Evolutionary conservation across 2,329 filamentous ascomycete genomes (phyloP), one percentile per base, ranked within the genome.

Genomic region (Ambrosiella cleistominuta): DNA sequence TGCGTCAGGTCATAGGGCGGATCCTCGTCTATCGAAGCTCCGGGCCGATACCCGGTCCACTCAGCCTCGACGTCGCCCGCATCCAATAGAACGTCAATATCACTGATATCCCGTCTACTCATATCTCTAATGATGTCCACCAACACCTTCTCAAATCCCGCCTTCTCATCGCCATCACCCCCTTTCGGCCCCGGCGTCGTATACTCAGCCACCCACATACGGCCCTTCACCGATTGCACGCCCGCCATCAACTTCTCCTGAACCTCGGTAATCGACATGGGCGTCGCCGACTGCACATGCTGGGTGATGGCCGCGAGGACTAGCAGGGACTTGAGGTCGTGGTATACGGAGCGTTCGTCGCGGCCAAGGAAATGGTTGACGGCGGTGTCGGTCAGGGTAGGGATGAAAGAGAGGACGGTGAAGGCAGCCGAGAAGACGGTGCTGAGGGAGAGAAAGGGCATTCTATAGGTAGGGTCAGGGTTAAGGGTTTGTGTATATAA

Each of bases 131-230:
- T 79, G 2, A 76, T 77, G 37, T 70, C 70, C 62, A 81, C 71
- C 35, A 89, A 65, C 1, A 75, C 73, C 49, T 47, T 17, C 44
- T 47, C 17, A 15, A 47, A 7, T 3, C 19, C 19, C 3, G 19
- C 19, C 19, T 19, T 19, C 11, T 83, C 75, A n/a, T 77, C 71
- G 12, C 82, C 66, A 47, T 74, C 77, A 64, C 66, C 75, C 67
- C 73, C 79, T 59, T 78, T 72, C 0, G 83, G 85, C 1, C 71
- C 70, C 0, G 80, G 78, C 13, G 88, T 71, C 0, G 76, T 78
- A 47, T 86, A 82, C 57, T 80, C 85, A 64, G 82, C 83, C 27
- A 95, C 75, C 90, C 90, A 96, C 63, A 93, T 81, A 50, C 78
- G 79, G 2, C 88, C 88, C 66, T 87, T 89, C 66, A 94, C 73